Evolutionary conservation across 1,284 basidiomycete genomes (phyloP).

Genomic region (Marasmius tenuissimus): DNA sequence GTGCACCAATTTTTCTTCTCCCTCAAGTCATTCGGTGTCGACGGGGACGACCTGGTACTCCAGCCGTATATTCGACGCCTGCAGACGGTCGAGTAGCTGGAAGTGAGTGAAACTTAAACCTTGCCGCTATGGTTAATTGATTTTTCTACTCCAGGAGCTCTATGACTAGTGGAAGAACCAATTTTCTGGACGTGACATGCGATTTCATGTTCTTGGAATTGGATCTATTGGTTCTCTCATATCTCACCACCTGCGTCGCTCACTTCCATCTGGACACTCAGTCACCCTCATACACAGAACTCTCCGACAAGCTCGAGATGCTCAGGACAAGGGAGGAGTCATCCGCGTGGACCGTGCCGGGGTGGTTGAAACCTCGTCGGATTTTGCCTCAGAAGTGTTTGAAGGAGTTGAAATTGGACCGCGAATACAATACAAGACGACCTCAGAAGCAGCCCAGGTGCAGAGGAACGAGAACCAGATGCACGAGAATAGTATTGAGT

Average conservation of each 20-base stretch:
- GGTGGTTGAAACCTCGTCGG: slow-evolving; percentile 36
- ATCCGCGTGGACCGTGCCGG: slow-evolving; percentile 53
- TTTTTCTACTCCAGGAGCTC: background rate
- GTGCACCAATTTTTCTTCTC: background rate
- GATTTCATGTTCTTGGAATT: slow-evolving; percentile 73
- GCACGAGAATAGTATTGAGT: slow-evolving; percentile 49
- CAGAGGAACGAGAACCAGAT: slow-evolving; percentile 12
- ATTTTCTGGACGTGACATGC: slow-evolving; percentile 45
- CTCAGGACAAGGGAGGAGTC: slow-evolving; percentile 28
- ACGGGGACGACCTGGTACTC: background rate
- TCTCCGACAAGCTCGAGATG: slow-evolving; percentile 30
- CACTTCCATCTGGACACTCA: slow-evolving; percentile 49
- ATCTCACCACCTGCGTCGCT: slow-evolving; percentile 72
- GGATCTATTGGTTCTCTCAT: slow-evolving; percentile 83
- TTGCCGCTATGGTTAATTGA: background rate
- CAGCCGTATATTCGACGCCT: no score
- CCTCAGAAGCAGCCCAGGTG: background rate
- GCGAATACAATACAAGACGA: background rate
- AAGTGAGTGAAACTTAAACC: no score
- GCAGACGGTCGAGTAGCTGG: no score
- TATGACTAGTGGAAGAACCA: background rate
- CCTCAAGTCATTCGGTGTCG: background rate
- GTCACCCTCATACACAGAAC: slow-evolving; percentile 71
- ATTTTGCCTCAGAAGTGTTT: slow-evolving; percentile 50
- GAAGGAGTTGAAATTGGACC: slow-evolving; percentile 20